phyloP scores from a whole-genome alignment of 352 stramenopile genomes.

The Thalassiosira hispida region DNA sequence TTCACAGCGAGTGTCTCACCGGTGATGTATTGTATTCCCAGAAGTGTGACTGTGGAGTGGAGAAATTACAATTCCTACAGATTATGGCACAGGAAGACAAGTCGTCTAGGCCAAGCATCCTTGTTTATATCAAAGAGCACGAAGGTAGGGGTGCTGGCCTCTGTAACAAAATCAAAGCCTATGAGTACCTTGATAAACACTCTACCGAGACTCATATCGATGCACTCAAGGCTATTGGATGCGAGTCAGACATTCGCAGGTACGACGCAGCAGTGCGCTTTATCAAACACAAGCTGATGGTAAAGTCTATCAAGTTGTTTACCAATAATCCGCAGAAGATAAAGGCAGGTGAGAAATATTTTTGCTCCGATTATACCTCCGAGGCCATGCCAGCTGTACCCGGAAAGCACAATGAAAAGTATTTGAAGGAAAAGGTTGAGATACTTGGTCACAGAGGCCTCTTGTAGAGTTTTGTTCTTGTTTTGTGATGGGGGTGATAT shows the following conservation, averaged over 20 bases:
- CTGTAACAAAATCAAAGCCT: constrained; percentile 94
- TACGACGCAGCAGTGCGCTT: constrained; percentile 26
- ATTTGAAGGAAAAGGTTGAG: constrained; percentile 38
- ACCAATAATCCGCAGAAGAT: constrained; percentile 41
- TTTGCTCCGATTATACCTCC: constrained; percentile 1
- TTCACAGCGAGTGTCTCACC: constrained; percentile 95
- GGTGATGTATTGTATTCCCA: constrained; percentile 92
- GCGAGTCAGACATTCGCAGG: constrained; percentile 26
- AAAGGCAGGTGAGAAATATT: constrained; percentile 3
- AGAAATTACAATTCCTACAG: constrained; percentile 90
- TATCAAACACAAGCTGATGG: constrained; percentile 21
- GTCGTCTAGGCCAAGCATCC: constrained; percentile 72
- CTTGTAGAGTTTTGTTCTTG: not conserved
- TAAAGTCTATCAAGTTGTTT: constrained; percentile 29
- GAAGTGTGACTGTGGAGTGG: constrained; percentile 93
- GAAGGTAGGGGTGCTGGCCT: constrained; percentile 94
- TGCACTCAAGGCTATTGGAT: constrained; percentile 23
- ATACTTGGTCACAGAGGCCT: constrained; percentile 28
- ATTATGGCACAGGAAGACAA: constrained; percentile 87
- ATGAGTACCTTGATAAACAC: constrained; percentile 73
- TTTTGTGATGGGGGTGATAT: too few species aligned
- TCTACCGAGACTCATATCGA: constrained; percentile 34
- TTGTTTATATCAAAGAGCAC: constrained; percentile 94
- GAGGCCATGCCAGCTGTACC: constrained; percentile 11
- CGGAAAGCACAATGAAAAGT: constrained; percentile 22